These are phyloP conservation scores for Crithidia mellificae DNA, from an alignment of 208 protist genomes.

Conservation along the genomic window DNA sequence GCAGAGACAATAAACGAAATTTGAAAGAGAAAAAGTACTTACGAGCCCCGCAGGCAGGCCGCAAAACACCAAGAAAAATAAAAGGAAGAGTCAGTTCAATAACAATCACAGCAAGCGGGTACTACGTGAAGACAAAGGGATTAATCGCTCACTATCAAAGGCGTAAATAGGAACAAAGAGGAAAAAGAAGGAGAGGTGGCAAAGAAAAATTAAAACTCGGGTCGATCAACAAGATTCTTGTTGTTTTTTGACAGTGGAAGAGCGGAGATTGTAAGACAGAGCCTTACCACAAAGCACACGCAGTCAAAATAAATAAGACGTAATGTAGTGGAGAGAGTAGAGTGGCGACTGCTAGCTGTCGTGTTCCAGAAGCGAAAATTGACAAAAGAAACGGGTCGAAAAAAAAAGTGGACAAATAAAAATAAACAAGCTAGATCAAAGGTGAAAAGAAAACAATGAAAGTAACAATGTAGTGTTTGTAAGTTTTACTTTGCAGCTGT, in stretches of 20 bases:
- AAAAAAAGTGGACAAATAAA: background rate
- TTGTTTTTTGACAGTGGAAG: no score
- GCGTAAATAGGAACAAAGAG: background rate
- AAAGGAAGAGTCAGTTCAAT: background rate
- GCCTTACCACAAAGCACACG: no score
- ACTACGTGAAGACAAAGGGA: background rate
- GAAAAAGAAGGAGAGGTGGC: background rate
- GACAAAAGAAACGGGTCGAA: no score
- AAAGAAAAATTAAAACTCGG: background rate
- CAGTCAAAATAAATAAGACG: no score
- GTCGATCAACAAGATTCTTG: background rate
- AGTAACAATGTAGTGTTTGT: background rate
- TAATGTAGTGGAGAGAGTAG: no score
- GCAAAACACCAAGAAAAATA: background rate
- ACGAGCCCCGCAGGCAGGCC: background rate
- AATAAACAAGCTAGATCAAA: background rate
- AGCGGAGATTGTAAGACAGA: no score
- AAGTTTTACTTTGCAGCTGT: no score
- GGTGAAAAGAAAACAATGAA: background rate
- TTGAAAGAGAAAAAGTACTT: background rate
- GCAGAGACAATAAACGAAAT: slow-evolving; percentile 1
- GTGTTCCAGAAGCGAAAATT: background rate
- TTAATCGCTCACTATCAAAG: background rate
- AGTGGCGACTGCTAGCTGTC: background rate
- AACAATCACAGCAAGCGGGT: background rate